These are phyloP conservation scores for Tilletia horrida DNA, from an alignment of 1,284 basidiomycete genomes.

Conservation along the genomic window DNA sequence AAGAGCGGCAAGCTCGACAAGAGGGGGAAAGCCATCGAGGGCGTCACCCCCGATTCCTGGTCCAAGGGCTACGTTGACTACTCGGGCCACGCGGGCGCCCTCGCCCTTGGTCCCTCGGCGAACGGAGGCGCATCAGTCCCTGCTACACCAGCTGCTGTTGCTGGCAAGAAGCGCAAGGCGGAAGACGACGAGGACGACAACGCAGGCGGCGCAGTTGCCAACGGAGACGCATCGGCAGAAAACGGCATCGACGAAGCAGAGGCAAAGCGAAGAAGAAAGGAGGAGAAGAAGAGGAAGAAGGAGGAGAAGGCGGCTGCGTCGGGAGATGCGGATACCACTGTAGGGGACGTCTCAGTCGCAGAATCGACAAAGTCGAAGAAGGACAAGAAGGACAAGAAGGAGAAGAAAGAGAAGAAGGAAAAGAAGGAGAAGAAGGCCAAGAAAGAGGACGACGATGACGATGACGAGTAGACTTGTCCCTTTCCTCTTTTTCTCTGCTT, in stretches of 20 bases:
- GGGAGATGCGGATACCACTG: slow-evolving; percentile 30
- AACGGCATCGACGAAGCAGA: slow-evolving; percentile 38
- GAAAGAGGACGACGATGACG: slow-evolving; percentile 28
- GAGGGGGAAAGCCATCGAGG: slow-evolving; percentile 87
- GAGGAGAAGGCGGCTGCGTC: slow-evolving; percentile 57
- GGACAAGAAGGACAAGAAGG: slow-evolving; percentile 51
- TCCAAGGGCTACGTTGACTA: slow-evolving; percentile 91
- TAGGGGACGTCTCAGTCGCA: slow-evolving; percentile 27
- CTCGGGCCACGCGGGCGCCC: slow-evolving; percentile 58
- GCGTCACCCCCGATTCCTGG: slow-evolving; percentile 87
- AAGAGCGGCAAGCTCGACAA: slow-evolving; percentile 87
- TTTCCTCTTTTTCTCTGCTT: neutral
- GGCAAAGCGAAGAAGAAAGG: slow-evolving; percentile 46
- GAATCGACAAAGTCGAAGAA: slow-evolving; percentile 36
- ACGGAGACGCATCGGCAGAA: slow-evolving; percentile 25
- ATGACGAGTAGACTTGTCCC: neutral
- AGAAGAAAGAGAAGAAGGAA: slow-evolving; percentile 34
- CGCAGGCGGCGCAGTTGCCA: slow-evolving; percentile 7
- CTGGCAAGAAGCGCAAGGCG: slow-evolving; percentile 25
- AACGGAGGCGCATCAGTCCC: slow-evolving; percentile 40
- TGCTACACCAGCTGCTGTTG: slow-evolving; percentile 18
- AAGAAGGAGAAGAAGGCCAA: slow-evolving; percentile 39
- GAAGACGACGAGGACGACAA: slow-evolving; percentile 23
- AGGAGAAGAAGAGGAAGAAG: slow-evolving; percentile 45
- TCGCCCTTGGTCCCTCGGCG: slow-evolving; percentile 60